phyloP scores from a whole-genome alignment of 202 grass and related monocot species.

The Setaria italica region DNA sequence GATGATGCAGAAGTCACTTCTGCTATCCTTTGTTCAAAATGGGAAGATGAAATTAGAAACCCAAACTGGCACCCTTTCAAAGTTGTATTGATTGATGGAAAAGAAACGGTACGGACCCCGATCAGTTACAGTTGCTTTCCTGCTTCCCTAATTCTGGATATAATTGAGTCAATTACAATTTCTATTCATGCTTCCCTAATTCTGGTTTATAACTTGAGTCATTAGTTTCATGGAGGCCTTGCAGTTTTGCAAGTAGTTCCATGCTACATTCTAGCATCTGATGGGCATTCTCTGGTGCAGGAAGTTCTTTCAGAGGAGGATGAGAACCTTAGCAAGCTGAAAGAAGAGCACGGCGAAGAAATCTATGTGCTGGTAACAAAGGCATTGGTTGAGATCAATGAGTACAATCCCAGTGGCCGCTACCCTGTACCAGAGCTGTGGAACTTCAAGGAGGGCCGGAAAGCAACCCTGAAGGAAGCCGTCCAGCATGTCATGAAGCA shows the following conservation, averaged over 20 bases:
- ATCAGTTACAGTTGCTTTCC: conserved; percentile 1
- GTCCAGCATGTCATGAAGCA: conserved; percentile 56
- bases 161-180: neutral
- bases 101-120: conserved; percentile 27
- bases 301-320: conserved; percentile 45
- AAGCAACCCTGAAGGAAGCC: conserved; percentile 76
- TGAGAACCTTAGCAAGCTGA: conserved; percentile 27
- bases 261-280: conserved; percentile 10
- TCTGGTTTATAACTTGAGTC: neutral
- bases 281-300: conserved; percentile 35
- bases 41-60: conserved; percentile 64
- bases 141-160: neutral
- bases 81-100: conserved; percentile 41
- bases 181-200: no score
- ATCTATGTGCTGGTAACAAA: conserved; percentile 34
- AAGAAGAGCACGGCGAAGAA: conserved; percentile 42
- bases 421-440: conserved; percentile 71
- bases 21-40: conserved; percentile 59
- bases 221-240: conserved; percentile 11
- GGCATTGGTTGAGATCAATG: conserved; percentile 36
- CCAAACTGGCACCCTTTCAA: conserved; percentile 74
- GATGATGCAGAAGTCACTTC: conserved; percentile 49
- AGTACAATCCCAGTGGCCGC: conserved; percentile 56
- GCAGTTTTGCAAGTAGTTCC: neutral
- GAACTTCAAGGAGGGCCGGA: conserved; percentile 66